phyloP scores from a whole-genome alignment of 192 early-diverging fungal genomes.

The Coemansia sp. region DNA sequence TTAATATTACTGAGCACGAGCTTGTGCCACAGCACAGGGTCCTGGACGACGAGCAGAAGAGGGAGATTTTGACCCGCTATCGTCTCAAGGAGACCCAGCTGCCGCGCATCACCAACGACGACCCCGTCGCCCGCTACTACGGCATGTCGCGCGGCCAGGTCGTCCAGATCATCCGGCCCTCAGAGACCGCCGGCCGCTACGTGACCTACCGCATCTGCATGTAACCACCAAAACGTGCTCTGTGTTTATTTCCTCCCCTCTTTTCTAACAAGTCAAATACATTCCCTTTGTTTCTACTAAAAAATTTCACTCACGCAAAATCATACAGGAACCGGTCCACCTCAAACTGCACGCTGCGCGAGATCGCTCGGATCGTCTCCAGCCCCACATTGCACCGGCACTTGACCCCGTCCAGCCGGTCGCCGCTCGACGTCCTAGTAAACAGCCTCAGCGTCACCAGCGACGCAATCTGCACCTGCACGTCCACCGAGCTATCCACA shows the following conservation, averaged over 20 bases:
- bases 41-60: constrained; percentile 82
- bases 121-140: constrained; percentile 96
- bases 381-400: constrained; percentile 88
- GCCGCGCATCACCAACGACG: constrained; percentile 81
- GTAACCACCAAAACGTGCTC: too few species aligned
- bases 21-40: constrained; percentile 95
- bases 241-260: neutral
- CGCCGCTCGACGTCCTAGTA: constrained; percentile 64
- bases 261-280: too few species aligned
- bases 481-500: constrained; percentile 70
- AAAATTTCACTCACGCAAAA: constrained; percentile 24
- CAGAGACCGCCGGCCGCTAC: constrained; percentile 96
- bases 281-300: too few species aligned
- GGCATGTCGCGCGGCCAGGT: constrained; percentile 86
- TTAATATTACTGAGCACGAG: constrained; percentile 96
- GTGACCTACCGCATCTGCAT: constrained; percentile 95
- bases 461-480: constrained; percentile 72
- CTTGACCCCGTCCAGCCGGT: constrained; percentile 78
- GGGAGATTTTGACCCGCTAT: constrained; percentile 85
- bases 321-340: constrained; percentile 79
- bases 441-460: constrained; percentile 76
- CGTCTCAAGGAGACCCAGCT: constrained; percentile 94
- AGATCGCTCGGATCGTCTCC: constrained; percentile 70
- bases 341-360: constrained; percentile 80
- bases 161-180: constrained; percentile 90